Evolutionary conservation across 2,329 filamentous ascomycete species (phyloP).

Genomic region (Ascomycota sp.): DNA sequence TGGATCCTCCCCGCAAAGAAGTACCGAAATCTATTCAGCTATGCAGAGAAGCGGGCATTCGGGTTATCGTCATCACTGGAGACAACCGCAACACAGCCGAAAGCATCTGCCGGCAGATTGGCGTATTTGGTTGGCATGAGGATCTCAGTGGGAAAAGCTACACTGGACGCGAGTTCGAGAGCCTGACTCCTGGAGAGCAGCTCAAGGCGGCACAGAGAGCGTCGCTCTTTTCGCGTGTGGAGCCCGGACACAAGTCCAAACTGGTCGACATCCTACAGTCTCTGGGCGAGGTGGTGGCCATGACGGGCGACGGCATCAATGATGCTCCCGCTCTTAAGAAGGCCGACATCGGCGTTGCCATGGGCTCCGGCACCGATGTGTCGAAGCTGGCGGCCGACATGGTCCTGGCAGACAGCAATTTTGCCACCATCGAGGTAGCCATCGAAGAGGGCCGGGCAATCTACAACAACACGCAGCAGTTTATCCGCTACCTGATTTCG

Average conservation of each 20-base stretch:
- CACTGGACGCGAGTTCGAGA: constrained; percentile 88
- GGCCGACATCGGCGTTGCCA: constrained; percentile 94
- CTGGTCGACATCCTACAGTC: constrained; percentile 91
- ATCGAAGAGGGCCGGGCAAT: constrained; percentile 96
- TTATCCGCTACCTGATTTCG: constrained; percentile 96
- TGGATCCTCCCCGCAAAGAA: constrained; percentile 87
- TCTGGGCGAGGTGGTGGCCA: constrained; percentile 83
- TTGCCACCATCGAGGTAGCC: constrained; percentile 87
- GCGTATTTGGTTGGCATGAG: constrained; percentile 67
- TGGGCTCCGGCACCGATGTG: constrained; percentile 95
- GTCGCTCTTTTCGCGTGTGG: constrained; percentile 86
- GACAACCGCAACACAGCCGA: constrained; percentile 97
- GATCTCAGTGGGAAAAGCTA: constrained; percentile 81
- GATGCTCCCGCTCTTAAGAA: constrained; percentile 96
- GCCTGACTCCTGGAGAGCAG: constrained; percentile 58
- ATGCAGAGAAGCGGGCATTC: constrained; percentile 83
- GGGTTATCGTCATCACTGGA: constrained; percentile 93
- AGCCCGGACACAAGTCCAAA: constrained; percentile 92
- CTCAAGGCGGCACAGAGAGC: constrained; percentile 67
- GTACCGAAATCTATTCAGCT: constrained; percentile 70
- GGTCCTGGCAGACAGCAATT: constrained; percentile 97
- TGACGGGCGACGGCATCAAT: constrained; percentile 98
- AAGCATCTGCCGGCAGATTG: constrained; percentile 93
- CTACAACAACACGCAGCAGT: constrained; percentile 99
- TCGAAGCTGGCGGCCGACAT: constrained; percentile 94